A percentile compares a stretch with the other conserved stretches of the same genome.
These are phyloP conservation scores for Clitocybe nebularis DNA, from an alignment of 1,284 basidiomycete genomes.

Conservation along the genomic window DNA sequence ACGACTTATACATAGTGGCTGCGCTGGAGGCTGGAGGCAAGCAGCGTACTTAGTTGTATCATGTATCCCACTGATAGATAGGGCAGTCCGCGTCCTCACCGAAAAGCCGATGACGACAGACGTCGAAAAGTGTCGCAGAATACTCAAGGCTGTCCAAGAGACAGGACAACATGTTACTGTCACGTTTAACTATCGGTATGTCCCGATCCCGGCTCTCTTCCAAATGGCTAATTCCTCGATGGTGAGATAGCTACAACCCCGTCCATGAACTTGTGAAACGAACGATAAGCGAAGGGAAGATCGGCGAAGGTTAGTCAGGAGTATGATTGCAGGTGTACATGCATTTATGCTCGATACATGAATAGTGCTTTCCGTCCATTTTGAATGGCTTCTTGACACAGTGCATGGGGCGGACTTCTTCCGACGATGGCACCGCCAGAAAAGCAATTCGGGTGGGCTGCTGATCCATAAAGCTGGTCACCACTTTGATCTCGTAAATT, in stretches of 20 bases:
- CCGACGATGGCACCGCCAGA: constrained; percentile 50
- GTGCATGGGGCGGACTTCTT: constrained; percentile 58
- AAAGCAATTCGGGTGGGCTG: constrained; percentile 45
- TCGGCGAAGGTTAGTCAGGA: constrained; percentile 33
- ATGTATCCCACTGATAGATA: background rate
- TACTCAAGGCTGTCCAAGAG: constrained; percentile 39
- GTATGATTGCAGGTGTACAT: background rate
- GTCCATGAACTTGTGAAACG: constrained; percentile 52
- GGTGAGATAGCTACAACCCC: constrained; percentile 41
- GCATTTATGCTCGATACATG: constrained; percentile 12
- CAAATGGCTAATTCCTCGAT: background rate
- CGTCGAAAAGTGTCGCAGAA: constrained; percentile 43
- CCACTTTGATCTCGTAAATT: constrained; percentile 51
- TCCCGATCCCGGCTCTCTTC: background rate
- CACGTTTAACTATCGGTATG: constrained; percentile 41
- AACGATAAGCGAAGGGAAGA: constrained; percentile 44
- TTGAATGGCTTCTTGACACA: constrained; percentile 49
- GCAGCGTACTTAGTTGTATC: constrained; percentile 8
- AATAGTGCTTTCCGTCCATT: constrained; percentile 51
- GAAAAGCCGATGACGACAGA: constrained; percentile 58
- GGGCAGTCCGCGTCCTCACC: constrained; percentile 40
- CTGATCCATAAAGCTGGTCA: constrained; percentile 55
- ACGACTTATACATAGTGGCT: constrained; percentile 47
- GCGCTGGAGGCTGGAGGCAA: constrained; percentile 36
- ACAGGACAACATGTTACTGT: constrained; percentile 40